A percentile compares a stretch with the other conserved stretches of the same genome.
phyloP scores from a whole-genome alignment of 2,329 filamentous ascomycete species.

The Trichoderma koningiopsis region DNA sequence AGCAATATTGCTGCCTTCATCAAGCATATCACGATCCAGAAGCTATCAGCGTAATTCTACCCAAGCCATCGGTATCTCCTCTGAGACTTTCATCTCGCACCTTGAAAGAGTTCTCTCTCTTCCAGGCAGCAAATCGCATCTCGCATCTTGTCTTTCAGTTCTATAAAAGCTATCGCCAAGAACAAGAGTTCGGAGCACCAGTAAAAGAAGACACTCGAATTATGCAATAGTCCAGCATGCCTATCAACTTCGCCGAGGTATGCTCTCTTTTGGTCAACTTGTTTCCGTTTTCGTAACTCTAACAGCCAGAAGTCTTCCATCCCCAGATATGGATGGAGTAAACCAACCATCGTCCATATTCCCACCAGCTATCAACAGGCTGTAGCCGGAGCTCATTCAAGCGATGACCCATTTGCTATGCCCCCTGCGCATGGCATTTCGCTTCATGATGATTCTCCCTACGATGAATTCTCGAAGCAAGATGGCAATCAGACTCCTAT shows the following conservation, averaged over 20 bases:
- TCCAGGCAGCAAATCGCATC: not conserved
- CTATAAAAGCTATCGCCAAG: not conserved
- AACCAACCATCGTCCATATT: not conserved
- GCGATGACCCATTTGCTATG: not conserved
- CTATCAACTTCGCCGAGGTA: conserved; percentile 7
- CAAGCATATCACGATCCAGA: not conserved
- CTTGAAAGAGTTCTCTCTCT: not conserved
- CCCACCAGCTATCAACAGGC: conserved; percentile 7
- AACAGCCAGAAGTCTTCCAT: not conserved
- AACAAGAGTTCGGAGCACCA: not conserved
- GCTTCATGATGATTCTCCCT: conserved; percentile 7
- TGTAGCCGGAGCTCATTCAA: not conserved
- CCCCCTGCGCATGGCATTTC: conserved; percentile 17
- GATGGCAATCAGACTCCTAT: not conserved
- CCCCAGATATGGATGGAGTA: conserved; percentile 15
- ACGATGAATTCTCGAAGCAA: not conserved
- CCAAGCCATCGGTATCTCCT: not conserved
- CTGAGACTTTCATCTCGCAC: not conserved
- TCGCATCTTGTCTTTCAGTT: not conserved
- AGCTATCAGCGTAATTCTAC: not conserved
- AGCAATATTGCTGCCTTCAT: not conserved
- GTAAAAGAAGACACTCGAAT: not conserved
- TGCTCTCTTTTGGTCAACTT: not conserved
- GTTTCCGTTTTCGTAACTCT: not conserved
- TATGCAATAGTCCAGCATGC: conserved; percentile 2